phyloP scores from a whole-genome alignment of 768 basidiomycete species.

The Arthromyces matolae region DNA sequence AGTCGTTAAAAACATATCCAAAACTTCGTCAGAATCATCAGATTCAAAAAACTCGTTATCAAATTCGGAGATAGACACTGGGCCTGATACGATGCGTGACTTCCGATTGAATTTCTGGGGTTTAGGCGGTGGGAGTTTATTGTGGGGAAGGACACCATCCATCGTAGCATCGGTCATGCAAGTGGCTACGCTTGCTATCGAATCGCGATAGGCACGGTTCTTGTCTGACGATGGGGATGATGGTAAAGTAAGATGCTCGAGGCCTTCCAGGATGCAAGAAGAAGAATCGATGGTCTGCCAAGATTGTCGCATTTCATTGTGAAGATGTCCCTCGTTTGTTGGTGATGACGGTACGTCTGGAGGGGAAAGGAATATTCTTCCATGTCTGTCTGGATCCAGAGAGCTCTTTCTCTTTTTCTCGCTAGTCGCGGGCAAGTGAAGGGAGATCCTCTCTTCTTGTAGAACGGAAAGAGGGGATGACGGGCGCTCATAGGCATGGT shows the following conservation, averaged over 20 bases:
- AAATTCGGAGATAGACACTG: slow-evolving; percentile 38
- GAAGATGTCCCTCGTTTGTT: slow-evolving; percentile 2
- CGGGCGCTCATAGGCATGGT: slow-evolving; percentile 23
- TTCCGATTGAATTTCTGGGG: slow-evolving; percentile 3
- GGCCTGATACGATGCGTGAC: slow-evolving; percentile 28
- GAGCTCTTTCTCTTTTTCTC: slow-evolving; percentile 11
- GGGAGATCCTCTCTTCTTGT: slow-evolving; percentile 39
- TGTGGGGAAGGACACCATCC: slow-evolving; percentile 51
- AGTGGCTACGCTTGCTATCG: slow-evolving; percentile 53
- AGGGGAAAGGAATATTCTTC: slow-evolving; percentile 14
- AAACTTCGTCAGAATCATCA: slow-evolving; percentile 29
- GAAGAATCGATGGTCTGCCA: slow-evolving; percentile 41
- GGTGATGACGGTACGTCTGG: slow-evolving; percentile 12
- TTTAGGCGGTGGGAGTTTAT: slow-evolving; percentile 7
- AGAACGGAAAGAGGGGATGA: slow-evolving; percentile 41
- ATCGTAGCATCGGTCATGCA: slow-evolving; percentile 55
- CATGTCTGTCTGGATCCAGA: slow-evolving; percentile 11
- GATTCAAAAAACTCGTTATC: slow-evolving; percentile 37
- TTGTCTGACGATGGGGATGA: slow-evolving; percentile 22
- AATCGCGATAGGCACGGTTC: slow-evolving; percentile 34
- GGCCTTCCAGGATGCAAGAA: slow-evolving; percentile 37
- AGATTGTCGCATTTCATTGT: slow-evolving; percentile 35
- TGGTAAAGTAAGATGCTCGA: slow-evolving; percentile 32
- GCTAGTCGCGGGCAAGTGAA: slow-evolving; percentile 6
- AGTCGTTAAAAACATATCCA: slow-evolving; percentile 27